Evolutionary conservation across 1,284 basidiomycete species (phyloP).

Genomic region (Exobasidium cylindrosporum): DNA sequence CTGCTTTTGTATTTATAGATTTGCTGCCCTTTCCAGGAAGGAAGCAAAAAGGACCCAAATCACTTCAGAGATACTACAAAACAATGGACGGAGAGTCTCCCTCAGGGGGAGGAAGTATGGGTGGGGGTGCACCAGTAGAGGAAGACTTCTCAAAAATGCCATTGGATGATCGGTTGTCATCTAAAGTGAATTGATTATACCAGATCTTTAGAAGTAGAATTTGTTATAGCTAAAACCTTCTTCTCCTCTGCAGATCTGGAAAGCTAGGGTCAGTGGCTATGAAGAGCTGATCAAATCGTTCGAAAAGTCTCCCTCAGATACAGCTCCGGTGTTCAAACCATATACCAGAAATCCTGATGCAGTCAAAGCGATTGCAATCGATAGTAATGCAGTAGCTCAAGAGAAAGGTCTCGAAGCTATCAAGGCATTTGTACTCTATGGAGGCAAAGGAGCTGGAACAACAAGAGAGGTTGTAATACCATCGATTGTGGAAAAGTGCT

Average conservation of each 20-base stretch:
- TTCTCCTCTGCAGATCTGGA: slow-evolving; percentile 71
- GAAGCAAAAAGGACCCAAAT: not conserved
- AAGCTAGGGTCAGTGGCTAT: slow-evolving; percentile 90
- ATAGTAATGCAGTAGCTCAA: slow-evolving; percentile 94
- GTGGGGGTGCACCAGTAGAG: slow-evolving; percentile 58
- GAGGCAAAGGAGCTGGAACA: slow-evolving; percentile 71
- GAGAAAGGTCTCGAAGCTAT: slow-evolving; percentile 87
- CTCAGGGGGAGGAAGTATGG: slow-evolving; percentile 18
- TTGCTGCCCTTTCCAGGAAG: too few relatives aligned
- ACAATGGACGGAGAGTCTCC: slow-evolving; percentile 26
- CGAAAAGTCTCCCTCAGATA: slow-evolving; percentile 71
- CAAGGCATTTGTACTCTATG: slow-evolving; percentile 75
- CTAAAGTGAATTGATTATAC: slow-evolving; percentile 67
- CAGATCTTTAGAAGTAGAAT: not conserved
- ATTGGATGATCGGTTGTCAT: slow-evolving; percentile 75
- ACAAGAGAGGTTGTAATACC: slow-evolving; percentile 78
- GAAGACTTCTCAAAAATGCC: slow-evolving; percentile 86
- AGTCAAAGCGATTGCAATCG: slow-evolving; percentile 57
- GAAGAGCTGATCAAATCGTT: slow-evolving; percentile 65
- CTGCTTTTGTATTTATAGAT: not conserved
- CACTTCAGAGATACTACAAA: not conserved
- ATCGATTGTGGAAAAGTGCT: slow-evolving; percentile 89
- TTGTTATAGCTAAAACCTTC: not conserved
- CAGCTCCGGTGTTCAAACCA: slow-evolving; percentile 87
- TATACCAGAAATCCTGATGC: slow-evolving; percentile 69